Base-by-base conservation (phyloP, 2,329 filamentous ascomycete species). In the Colletotrichum gigasporum region DNA sequence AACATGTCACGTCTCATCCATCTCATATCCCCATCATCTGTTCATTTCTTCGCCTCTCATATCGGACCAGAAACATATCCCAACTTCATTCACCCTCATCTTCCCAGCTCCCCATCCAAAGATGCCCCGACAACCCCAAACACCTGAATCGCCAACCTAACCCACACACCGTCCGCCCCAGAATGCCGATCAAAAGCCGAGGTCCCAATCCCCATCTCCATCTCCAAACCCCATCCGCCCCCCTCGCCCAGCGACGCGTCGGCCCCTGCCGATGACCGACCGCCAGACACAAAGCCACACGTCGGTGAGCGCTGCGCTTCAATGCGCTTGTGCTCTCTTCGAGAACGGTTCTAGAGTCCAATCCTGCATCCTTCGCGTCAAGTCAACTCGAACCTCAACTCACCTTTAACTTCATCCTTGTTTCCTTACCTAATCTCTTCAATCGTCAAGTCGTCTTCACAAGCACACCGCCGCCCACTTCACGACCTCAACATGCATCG, bases 151-250 rank as follows among this genome's bases (percentile, higher is more conserved):
- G 18, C 48, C 41, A 7, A 28, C 6, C 8, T 16, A 11, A 18
- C 14, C 28, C 22, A 53, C 5, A 14, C n/a, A n/a, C n/a, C n/a
- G 14, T 26, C n/a, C 26, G 51, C 58, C 34, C 41, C 42, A 42
- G 35, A 9, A 57, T 62, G 59, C 52, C 59, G 59, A 47, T 55
- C 51, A 37, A 62, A 62, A 44, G 52, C 59, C 52, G 59, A 62
- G 52, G 59, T 56, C 52, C 37, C 52, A n/a, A n/a, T 16, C 12
- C 35, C 35, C 37, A 32, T 18, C 4, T 48, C 18, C 44, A 41
- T 22, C 7, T 8, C 16, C 39, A 28, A 34, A 14, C n/a, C n/a
- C 30, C 39, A 20, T 24, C 24, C 11, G 6, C 51, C 32, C 32
- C 35, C 24, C 11, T 18, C 30, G 28, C 30, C 47, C 8, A 48